A percentile compares a stretch with the other conserved stretches of the same genome.
Conservation (phyloP, 2,329 filamentous ascomycete species). For the Trichophyton simii region DNA sequence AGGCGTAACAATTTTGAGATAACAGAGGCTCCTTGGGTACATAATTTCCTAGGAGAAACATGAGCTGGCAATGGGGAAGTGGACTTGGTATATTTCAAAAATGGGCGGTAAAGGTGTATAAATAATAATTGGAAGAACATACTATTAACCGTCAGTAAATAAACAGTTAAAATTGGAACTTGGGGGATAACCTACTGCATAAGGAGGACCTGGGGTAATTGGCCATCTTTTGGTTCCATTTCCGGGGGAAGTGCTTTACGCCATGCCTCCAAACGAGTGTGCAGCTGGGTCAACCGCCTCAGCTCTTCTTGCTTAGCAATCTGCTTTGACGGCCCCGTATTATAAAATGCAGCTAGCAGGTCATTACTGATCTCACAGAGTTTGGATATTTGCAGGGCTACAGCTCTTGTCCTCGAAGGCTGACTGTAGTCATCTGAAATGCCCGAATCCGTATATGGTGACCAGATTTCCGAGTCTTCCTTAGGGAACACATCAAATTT, state of each 20-base stretch:
- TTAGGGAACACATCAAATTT: conserved; percentile 84
- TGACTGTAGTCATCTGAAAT: conserved; percentile 57
- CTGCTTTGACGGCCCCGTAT: conserved; percentile 52
- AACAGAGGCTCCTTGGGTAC: conserved; percentile 74
- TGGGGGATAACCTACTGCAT: conserved; percentile 62
- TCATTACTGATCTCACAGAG: conserved; percentile 92
- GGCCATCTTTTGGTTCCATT: conserved; percentile 78
- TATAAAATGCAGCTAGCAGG: conserved; percentile 79
- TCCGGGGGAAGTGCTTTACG: conserved; percentile 70
- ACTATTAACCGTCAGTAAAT: conserved; percentile 39
- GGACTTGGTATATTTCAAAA: conserved; percentile 74
- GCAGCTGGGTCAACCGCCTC: conserved; percentile 84
- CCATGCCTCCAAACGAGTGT: conserved; percentile 83
- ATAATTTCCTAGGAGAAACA: conserved; percentile 80
- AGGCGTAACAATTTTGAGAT: conserved; percentile 90
- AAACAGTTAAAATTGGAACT: not conserved
- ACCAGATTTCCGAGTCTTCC: conserved; percentile 79
- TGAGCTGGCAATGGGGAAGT: conserved; percentile 74
- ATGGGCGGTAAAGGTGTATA: conserved; percentile 89
- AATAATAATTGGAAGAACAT: conserved; percentile 97
- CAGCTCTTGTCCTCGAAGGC: conserved; percentile 68
- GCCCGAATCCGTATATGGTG: conserved; percentile 74
- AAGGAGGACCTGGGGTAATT: conserved; percentile 67
- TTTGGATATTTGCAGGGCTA: conserved; percentile 66
- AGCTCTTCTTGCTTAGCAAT: conserved; percentile 70